Base-by-base conservation (phyloP, 2,329 filamentous ascomycete species). In the Phoma herbarum region DNA sequence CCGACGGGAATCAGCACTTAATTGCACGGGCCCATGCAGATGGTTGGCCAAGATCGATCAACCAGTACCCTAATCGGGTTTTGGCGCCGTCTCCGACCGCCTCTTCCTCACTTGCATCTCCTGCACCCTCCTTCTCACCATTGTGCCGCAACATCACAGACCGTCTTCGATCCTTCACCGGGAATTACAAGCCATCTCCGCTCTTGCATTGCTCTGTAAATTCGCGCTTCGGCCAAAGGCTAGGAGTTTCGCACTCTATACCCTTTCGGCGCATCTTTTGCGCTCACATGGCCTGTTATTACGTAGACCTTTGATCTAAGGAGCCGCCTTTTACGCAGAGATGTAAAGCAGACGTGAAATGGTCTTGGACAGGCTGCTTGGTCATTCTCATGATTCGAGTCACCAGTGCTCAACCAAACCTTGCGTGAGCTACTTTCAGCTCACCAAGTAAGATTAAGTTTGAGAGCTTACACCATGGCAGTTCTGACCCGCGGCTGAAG, bases 91-190 rank as follows among this genome's bases (percentile, higher is more conserved):
- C 29, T 33, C 39, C 45, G 54, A 58, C 48, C 55, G 49, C 37
- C 55, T 52, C 55, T 47, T 52, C 42, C 41, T 50, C 31, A 51
- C 46, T 31, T 11, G 48, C 48, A 29, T 51, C 42, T 37, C 22
- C 35, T 55, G 45, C 50, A 50, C 44, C 49, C 50, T 54, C 46
- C 33, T 51, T 25, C 49, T 58, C 55, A 52, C 16, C 43, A 37
- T 44, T 16, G 22, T 42, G 35, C 52, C 43, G 51, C 35, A 29
- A 52, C 41, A 33, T 48, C 35, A 51, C 52, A 48, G 35, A 18
- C 57, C 35, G 20, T 48, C 44, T 39, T 7, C 22, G 14, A 55
- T 52, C 35, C 33, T 41, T 41, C 57, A 52, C 52, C 52, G 57
- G 47, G 47, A 37, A 44, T 55, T 33, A 37, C 22, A 29, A 55